Percentiles rank a stretch among this genome's conserved stretches.
Evolutionary conservation across 768 basidiomycete genomes (phyloP).

Genomic region (Tylopilus felleus): DNA sequence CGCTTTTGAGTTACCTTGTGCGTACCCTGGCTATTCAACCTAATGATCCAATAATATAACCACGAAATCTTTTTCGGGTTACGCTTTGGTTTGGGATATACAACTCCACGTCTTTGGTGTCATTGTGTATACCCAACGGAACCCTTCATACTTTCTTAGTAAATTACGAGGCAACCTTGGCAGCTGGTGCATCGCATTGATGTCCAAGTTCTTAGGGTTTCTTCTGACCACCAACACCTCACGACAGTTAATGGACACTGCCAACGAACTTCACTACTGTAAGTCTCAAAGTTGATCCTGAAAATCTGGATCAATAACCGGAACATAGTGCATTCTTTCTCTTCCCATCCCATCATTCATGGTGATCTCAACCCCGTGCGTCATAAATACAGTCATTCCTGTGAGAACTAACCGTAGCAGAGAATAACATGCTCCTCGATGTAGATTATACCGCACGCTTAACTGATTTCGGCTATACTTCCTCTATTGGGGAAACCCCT

Average conservation of each 20-base stretch:
- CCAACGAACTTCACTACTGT: constrained; percentile 14
- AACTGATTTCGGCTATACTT: constrained; percentile 41
- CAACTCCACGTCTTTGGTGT: constrained; percentile 7
- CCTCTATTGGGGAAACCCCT: constrained; percentile 6
- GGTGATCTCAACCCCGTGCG: constrained; percentile 13
- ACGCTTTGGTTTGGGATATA: constrained; percentile 23
- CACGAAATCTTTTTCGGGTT: constrained; percentile 27
- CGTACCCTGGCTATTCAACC: no score
- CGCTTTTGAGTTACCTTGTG: no score
- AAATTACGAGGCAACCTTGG: background rate
- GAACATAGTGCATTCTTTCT: constrained; percentile 8
- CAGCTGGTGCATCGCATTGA: background rate
- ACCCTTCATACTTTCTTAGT: constrained; percentile 20
- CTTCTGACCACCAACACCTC: background rate
- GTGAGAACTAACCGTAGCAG: background rate
- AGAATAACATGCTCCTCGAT: constrained; percentile 19
- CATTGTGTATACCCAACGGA: background rate
- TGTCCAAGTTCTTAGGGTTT: background rate
- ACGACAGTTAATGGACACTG: constrained; percentile 10
- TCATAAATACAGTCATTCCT: background rate
- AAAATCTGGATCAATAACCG: background rate
- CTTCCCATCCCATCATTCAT: background rate
- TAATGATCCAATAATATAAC: no score
- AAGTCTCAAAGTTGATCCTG: background rate
- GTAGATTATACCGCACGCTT: constrained; percentile 33